Evolutionary conservation across 805 yeast genomes (phyloP), one percentile per base, ranked within the genome.

Genomic region (Pichia heedii): DNA sequence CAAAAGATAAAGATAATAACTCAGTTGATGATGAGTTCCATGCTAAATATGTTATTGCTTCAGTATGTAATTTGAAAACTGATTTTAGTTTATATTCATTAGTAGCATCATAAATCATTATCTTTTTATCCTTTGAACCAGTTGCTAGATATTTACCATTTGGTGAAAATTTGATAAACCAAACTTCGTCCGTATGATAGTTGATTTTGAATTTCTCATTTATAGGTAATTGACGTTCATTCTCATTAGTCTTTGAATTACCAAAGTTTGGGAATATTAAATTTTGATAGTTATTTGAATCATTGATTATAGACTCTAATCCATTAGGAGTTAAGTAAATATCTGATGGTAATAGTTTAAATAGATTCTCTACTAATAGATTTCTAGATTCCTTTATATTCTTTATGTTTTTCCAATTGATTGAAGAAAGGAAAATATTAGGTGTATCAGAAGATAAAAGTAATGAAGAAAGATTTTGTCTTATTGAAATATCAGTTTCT

Each of bases 121-220:
- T 69, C 21, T 71, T 67, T 7, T 77, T 71, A 56, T 86, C 94
- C 15, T 77, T 71, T 8, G 93, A 78, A 0, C 89, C 83, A 0
- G 89, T 75, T n/a, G 86, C 94, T 33, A 89, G 64, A 50, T 68
- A 78, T 48, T 70, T 71, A 3, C 96, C 96, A 62, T 75, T 73
- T 37, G 87, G 84, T 6, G 93, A 81, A 56, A 85, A 88, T 45
- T 75, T 74, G 13, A 83, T 70, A 56, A 70, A 82, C 97, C 97
- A 89, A 12, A 86, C 90, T 58, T 89, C 95, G 55, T 81, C 77
- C 1, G 65, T 60, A 54, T 84, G 93, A 36, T 69, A 66, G 1
- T 62, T 50, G 7, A 84, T 61, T 0, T 72, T 68, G 44, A 69
- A 68, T 12, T 73, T 55, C 3, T 74, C 59, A 3, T 63, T 64